phyloP scores from a whole-genome alignment of 2,329 filamentous ascomycete genomes.

The Lizonia empirigonia region DNA sequence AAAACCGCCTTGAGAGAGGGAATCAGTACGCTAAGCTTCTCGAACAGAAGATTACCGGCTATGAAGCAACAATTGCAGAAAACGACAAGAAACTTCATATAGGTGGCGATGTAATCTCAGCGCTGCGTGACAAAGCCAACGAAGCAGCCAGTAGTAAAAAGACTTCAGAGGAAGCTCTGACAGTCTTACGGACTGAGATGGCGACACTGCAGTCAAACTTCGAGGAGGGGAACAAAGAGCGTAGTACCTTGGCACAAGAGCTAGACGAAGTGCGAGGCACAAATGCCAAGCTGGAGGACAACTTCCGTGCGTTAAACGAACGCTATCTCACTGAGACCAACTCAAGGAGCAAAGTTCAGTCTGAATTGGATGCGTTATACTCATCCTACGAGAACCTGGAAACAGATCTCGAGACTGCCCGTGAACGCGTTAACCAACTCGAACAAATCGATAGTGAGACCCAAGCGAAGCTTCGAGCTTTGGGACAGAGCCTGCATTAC shows the following conservation, averaged over 20 bases:
- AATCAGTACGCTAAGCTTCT: constrained; percentile 27
- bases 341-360: constrained; percentile 22
- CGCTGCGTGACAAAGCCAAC: constrained; percentile 34
- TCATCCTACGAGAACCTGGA: constrained; percentile 23
- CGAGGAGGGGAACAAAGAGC: constrained; percentile 20
- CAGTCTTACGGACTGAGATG: constrained; percentile 23
- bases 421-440: constrained; percentile 25
- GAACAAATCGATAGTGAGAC: constrained; percentile 26
- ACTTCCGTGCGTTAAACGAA: constrained; percentile 23
- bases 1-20: constrained; percentile 29
- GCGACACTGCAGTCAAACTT: constrained; percentile 23
- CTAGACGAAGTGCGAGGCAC: constrained; percentile 25
- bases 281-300: constrained; percentile 29
- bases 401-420: constrained; percentile 28
- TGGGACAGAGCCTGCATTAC: constrained; percentile 19
- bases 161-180: constrained; percentile 32
- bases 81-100: constrained; percentile 33
- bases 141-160: constrained; percentile 27
- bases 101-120: constrained; percentile 27
- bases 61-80: constrained; percentile 32
- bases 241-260: constrained; percentile 26
- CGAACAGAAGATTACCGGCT: constrained; percentile 29
- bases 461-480: constrained; percentile 27
- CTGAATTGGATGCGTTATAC: constrained; percentile 30
- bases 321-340: constrained; percentile 19